A percentile compares a stretch with the other conserved stretches of the same genome.
phyloP scores from a whole-genome alignment of 164 flowering plant genomes.

The Euptelea pleiosperma region DNA sequence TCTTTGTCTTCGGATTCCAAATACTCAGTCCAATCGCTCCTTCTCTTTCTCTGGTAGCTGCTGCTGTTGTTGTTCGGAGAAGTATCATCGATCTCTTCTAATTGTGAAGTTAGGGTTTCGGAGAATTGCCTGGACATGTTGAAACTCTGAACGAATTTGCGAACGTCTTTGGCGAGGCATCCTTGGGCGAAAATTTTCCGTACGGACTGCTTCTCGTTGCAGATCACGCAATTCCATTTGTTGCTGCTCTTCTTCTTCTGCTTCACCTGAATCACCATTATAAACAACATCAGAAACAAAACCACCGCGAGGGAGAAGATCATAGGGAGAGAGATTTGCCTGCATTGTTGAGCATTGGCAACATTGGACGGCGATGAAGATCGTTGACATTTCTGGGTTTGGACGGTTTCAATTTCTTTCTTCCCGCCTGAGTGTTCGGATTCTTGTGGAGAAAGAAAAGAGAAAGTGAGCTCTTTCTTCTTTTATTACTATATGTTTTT shows the following conservation, averaged over 20 bases:
- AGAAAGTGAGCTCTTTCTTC: too few species aligned
- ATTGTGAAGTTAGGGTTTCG: slow-evolving; percentile 2
- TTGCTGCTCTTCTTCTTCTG: slow-evolving; percentile 87
- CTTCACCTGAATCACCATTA: slow-evolving; percentile 57
- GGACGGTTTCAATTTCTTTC: too few species aligned
- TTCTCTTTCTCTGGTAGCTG: slow-evolving; percentile 23
- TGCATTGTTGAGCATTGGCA: slow-evolving; percentile 84
- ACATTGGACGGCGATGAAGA: slow-evolving; percentile 73
- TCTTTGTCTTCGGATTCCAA: slow-evolving; percentile 33
- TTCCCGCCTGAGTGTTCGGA: too few species aligned
- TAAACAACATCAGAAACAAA: neutral
- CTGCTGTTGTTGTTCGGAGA: neutral
- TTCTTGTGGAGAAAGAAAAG: too few species aligned
- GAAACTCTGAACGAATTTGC: slow-evolving; percentile 68
- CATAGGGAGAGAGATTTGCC: slow-evolving; percentile 32
- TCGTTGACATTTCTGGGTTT: slow-evolving; percentile 23
- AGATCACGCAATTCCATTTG: slow-evolving; percentile 84
- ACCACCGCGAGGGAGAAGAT: neutral
- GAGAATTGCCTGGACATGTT: slow-evolving; percentile 61
- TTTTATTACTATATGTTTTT: too few species aligned
- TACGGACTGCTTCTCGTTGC: slow-evolving; percentile 82
- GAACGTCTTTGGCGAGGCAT: slow-evolving; percentile 62
- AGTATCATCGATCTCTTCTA: slow-evolving; percentile 2
- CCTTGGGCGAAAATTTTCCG: slow-evolving; percentile 59
- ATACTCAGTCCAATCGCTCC: slow-evolving; percentile 67